A percentile compares a stretch with the other conserved stretches of the same genome.
Conservation (phyloP, 2,329 filamentous ascomycete genomes). For the Fusarium mexicanum region DNA sequence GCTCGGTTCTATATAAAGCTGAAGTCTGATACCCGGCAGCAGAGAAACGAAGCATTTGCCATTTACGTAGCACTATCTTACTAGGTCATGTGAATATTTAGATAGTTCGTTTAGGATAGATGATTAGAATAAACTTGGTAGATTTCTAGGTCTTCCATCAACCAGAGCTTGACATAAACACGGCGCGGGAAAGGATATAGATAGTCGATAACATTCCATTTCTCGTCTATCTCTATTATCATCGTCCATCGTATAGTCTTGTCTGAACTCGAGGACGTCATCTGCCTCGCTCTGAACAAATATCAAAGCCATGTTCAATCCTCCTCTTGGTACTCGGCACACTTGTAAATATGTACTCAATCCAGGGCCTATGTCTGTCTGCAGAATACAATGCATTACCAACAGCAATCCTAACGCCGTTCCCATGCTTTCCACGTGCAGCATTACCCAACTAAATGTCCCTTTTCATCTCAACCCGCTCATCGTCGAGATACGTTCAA, state of each 20-base stretch:
- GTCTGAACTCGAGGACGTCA: conserved; percentile 9
- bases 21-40: neutral
- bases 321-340: neutral
- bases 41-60: neutral
- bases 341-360: conserved; percentile 21
- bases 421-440: conserved; percentile 41
- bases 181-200: neutral
- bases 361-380: conserved; percentile 17
- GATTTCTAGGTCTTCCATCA: neutral
- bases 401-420: conserved; percentile 41
- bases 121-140: neutral
- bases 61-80: neutral
- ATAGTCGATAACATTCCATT: conserved; percentile 28
- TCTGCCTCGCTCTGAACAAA: conserved; percentile 8
- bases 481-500: conserved; percentile 22
- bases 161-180: neutral
- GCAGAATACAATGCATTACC: conserved; percentile 35
- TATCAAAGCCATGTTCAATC: conserved; percentile 18
- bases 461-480: conserved; percentile 21
- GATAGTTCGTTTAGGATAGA: too few relatives aligned
- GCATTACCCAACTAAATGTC: conserved; percentile 40
- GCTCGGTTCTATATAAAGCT: neutral
- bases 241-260: conserved; percentile 30
- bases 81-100: neutral
- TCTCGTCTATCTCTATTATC: conserved; percentile 40